Evolutionary conservation across 2,329 filamentous ascomycete genomes (phyloP).

Genomic region (Plectosphaerella cucumerina): DNA sequence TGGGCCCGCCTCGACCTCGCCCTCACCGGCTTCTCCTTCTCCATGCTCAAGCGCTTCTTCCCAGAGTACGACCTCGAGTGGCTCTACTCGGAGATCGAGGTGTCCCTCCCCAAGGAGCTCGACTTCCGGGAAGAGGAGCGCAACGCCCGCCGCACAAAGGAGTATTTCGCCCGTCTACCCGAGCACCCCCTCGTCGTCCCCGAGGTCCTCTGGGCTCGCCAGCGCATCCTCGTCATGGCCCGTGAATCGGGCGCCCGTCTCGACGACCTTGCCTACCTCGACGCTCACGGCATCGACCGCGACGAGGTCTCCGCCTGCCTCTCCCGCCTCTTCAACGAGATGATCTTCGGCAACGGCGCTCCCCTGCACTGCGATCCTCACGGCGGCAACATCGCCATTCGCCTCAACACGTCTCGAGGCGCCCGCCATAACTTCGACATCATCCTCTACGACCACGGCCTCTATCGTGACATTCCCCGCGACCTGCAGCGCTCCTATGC

Average conservation of each 20-base stretch:
- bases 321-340: constrained; percentile 94
- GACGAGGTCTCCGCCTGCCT: constrained; percentile 93
- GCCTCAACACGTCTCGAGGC: constrained; percentile 60
- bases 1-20: constrained; percentile 87
- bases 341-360: constrained; percentile 91
- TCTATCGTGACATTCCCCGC: constrained; percentile 88
- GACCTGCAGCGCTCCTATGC: constrained; percentile 80
- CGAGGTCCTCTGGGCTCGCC: constrained; percentile 82
- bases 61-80: constrained; percentile 97
- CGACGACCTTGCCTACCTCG: constrained; percentile 85
- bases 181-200: constrained; percentile 84
- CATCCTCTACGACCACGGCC: constrained; percentile 92
- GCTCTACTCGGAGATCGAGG: constrained; percentile 90
- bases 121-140: constrained; percentile 82
- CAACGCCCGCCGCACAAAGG: constrained; percentile 75
- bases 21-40: constrained; percentile 84
- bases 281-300: constrained; percentile 80
- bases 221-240: constrained; percentile 92
- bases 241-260: constrained; percentile 81
- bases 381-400: constrained; percentile 91
- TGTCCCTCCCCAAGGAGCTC: constrained; percentile 84
- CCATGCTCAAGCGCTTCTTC: constrained; percentile 86
- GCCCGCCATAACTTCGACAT: constrained; percentile 81
- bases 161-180: constrained; percentile 73
- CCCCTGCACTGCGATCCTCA: constrained; percentile 96